Conservation (phyloP, 805 yeast species). For the Teunomyces aglyptinius region DNA sequence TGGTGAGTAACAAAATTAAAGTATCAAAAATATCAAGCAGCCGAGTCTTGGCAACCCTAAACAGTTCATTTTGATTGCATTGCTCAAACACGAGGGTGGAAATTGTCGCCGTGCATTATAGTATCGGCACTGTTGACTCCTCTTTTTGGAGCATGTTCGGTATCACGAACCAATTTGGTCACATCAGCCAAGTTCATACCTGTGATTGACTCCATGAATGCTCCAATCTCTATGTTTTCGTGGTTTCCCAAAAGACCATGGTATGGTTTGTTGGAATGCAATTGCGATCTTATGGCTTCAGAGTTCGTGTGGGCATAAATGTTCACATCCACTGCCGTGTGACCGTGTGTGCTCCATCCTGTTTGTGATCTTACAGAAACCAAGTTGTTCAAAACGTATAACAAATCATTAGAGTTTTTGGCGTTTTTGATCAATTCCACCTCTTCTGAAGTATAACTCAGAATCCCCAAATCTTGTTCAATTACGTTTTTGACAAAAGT, state of each 20-base stretch:
- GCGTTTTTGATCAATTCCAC: conserved; percentile 19
- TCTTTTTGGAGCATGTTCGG: conserved; percentile 44
- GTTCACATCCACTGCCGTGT: conserved; percentile 93
- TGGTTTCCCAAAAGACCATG: conserved; percentile 68
- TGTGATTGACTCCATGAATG: conserved; percentile 59
- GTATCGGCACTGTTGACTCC: not conserved
- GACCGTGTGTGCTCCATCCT: conserved; percentile 98
- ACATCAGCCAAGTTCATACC: conserved; percentile 48
- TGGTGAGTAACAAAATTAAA: not conserved
- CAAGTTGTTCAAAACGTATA: conserved; percentile 63
- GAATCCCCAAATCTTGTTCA: conserved; percentile 64
- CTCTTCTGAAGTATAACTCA: conserved; percentile 56
- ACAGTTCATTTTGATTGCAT: not conserved
- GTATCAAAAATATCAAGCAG: not conserved
- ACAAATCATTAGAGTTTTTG: conserved; percentile 20
- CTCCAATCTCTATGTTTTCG: conserved; percentile 85
- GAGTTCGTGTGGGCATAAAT: conserved; percentile 77
- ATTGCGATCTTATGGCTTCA: conserved; percentile 37
- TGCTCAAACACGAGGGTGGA: conserved; percentile 3
- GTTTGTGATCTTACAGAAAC: conserved; percentile 79
- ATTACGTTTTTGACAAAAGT: conserved; percentile 57
- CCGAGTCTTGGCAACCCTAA: conserved; percentile 3
- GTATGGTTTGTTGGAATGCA: conserved; percentile 26
- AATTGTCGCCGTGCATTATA: not conserved
- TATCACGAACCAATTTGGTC: conserved; percentile 48